These are phyloP conservation scores for Graphiopsis chlorocephala DNA, from an alignment of 2,329 filamentous ascomycete species.

Conservation along the genomic window DNA sequence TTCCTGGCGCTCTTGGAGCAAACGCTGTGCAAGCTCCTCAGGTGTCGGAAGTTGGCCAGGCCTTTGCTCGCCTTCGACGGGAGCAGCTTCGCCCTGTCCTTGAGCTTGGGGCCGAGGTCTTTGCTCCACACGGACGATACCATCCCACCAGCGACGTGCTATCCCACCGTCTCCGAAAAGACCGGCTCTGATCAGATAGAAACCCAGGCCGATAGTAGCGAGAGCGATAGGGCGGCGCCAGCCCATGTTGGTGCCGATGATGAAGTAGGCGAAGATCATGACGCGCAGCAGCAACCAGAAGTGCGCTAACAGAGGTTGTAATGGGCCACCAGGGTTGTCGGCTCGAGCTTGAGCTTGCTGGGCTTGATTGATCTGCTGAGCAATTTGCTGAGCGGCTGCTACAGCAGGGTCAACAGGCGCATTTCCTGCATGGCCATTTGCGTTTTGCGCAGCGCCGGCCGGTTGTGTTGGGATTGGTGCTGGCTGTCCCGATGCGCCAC, in stretches of 20 bases:
- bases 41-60: constrained; percentile 37
- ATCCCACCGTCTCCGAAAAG: constrained; percentile 39
- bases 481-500: constrained; percentile 14
- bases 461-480: constrained; percentile 19
- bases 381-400: constrained; percentile 17
- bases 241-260: constrained; percentile 48
- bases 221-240: constrained; percentile 44
- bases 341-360: constrained; percentile 21
- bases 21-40: constrained; percentile 41
- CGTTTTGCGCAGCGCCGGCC: background rate
- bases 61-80: constrained; percentile 6
- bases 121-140: constrained; percentile 35
- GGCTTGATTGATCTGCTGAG: constrained; percentile 14
- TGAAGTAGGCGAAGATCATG: constrained; percentile 58
- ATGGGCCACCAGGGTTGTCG: constrained; percentile 10
- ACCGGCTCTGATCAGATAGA: constrained; percentile 43
- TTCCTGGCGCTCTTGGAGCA: constrained; percentile 34
- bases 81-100: constrained; percentile 9
- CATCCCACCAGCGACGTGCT: constrained; percentile 45
- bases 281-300: constrained; percentile 59
- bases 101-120: constrained; percentile 16
- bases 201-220: constrained; percentile 37
- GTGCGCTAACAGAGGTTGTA: constrained; percentile 41
- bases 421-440: constrained; percentile 18
- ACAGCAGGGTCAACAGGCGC: constrained; percentile 13